phyloP scores from a whole-genome alignment of 2,329 filamentous ascomycete genomes.

The Aspergillus melleus region DNA sequence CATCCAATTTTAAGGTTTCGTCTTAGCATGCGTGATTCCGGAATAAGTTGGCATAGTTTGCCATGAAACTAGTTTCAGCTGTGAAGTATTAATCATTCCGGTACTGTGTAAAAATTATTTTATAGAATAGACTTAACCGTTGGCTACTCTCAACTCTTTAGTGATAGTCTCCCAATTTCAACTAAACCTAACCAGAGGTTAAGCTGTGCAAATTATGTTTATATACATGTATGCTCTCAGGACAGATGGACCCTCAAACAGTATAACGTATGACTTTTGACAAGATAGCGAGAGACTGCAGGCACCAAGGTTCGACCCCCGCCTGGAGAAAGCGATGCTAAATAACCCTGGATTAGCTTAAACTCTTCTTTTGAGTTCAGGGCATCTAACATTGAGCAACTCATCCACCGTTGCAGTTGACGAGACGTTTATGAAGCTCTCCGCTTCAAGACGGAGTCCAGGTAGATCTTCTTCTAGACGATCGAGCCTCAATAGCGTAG shows the following conservation, averaged over 20 bases:
- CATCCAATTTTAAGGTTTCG: no score
- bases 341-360: not conserved
- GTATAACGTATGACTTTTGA: not conserved
- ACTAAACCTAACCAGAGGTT: no score
- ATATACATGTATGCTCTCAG: no score
- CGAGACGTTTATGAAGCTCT: not conserved
- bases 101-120: no score
- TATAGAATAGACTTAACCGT: no score
- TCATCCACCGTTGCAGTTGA: not conserved
- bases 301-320: not conserved
- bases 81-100: no score
- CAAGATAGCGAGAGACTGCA: not conserved
- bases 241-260: not conserved
- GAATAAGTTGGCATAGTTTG: no score
- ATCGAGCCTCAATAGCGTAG: not conserved
- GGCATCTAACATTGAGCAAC: not conserved
- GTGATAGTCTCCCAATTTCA: no score
- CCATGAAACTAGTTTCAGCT: no score
- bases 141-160: no score
- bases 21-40: no score
- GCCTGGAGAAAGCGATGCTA: conserved; percentile 1
- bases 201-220: no score
- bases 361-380: not conserved
- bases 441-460: not conserved
- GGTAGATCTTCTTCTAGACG: not conserved